These are phyloP conservation scores for Ustilago cynodontis DNA, from an alignment of 1,284 basidiomycete genomes.

Conservation along the genomic window DNA sequence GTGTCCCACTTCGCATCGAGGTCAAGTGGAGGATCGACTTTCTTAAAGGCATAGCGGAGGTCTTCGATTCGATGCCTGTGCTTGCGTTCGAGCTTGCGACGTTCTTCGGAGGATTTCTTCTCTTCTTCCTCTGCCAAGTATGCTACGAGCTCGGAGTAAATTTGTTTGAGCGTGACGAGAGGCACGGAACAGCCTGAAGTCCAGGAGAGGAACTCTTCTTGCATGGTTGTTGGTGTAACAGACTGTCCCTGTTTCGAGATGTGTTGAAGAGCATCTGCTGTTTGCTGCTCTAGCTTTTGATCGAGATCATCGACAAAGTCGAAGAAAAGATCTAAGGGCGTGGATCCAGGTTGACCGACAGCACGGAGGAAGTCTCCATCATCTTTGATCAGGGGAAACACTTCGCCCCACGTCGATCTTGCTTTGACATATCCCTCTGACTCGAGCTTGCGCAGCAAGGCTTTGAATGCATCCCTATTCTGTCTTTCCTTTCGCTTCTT, in stretches of 20 bases:
- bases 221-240: slow-evolving; percentile 71
- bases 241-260: slow-evolving; percentile 75
- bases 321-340: slow-evolving; percentile 95
- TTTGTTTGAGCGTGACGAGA: slow-evolving; percentile 25
- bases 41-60: slow-evolving; percentile 92
- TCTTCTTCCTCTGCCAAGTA: slow-evolving; percentile 37
- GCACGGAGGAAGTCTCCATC: slow-evolving; percentile 86
- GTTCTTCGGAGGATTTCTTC: slow-evolving; percentile 71
- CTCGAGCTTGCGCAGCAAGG: slow-evolving; percentile 79
- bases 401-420: slow-evolving; percentile 88
- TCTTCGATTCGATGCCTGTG: slow-evolving; percentile 92
- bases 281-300: slow-evolving; percentile 83
- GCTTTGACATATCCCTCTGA: slow-evolving; percentile 80
- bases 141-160: slow-evolving; percentile 26
- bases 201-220: slow-evolving; percentile 74
- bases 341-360: slow-evolving; percentile 90
- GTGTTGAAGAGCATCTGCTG: slow-evolving; percentile 75
- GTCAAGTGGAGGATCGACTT: slow-evolving; percentile 78
- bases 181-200: slow-evolving; percentile 17
- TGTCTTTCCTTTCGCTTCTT: slow-evolving; percentile 51
- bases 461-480: slow-evolving; percentile 72
- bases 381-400: slow-evolving; percentile 81
- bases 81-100: slow-evolving; percentile 86
- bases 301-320: slow-evolving; percentile 89
- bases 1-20: slow-evolving; percentile 38